Evolutionary conservation across 1,284 basidiomycete species (phyloP).

Genomic region (Cutaneotrichosporon sp.): DNA sequence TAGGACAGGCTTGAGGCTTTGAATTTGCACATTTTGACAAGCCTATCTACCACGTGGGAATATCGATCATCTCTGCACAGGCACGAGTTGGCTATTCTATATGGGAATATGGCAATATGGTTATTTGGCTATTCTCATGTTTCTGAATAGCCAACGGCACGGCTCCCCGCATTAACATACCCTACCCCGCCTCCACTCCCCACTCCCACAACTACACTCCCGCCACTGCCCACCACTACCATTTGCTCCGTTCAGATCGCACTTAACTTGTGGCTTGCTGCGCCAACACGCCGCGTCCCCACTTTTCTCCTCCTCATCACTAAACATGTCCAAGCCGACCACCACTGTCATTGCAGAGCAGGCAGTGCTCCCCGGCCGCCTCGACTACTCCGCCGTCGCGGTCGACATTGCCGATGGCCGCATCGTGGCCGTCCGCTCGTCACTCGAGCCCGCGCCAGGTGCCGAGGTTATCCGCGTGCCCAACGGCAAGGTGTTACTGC

Average conservation of each 20-base stretch:
- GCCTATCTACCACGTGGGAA: not conserved
- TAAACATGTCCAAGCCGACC: conserved; percentile 6
- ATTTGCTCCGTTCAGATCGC: conserved; percentile 2
- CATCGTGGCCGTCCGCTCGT: conserved; percentile 60
- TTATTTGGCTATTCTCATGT: not conserved
- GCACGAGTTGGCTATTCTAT: not conserved
- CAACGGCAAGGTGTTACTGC: conserved; percentile 61
- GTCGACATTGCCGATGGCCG: conserved; percentile 65
- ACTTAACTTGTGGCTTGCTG: not conserved
- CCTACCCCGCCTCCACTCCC: conserved; percentile 1
- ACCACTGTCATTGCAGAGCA: conserved; percentile 33
- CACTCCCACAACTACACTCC: not conserved
- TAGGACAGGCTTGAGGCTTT: not conserved
- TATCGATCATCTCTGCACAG: too few relatives aligned
- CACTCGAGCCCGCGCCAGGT: conserved; percentile 20
- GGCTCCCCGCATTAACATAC: not conserved
- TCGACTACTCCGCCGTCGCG: conserved; percentile 62
- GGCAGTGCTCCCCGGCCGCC: conserved; percentile 62
- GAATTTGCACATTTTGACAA: not conserved
- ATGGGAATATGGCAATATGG: not conserved
- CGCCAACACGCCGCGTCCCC: not conserved
- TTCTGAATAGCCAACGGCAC: not conserved
- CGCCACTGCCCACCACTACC: too few relatives aligned
- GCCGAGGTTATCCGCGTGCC: conserved; percentile 43
- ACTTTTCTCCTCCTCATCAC: not conserved